These are phyloP conservation scores for Salix brachista DNA, from an alignment of 345 rosid species.

Conservation along the genomic window DNA sequence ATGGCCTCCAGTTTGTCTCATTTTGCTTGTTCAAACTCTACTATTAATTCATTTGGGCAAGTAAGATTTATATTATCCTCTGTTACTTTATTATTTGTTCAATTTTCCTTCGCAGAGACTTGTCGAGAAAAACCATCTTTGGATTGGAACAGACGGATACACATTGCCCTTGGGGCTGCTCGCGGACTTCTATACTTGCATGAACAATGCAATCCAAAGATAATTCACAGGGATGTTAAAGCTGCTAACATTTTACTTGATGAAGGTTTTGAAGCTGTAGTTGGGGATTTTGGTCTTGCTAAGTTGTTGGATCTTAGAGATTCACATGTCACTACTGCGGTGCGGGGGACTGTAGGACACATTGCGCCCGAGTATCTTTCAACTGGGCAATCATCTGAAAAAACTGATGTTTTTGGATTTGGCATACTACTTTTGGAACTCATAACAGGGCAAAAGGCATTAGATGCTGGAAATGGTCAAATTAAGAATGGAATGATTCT, in stretches of 20 bases:
- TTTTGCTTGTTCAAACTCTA: too few relatives aligned
- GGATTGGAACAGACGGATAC: conserved; percentile 78
- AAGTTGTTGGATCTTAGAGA: conserved; percentile 78
- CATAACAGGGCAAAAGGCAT: conserved; percentile 83
- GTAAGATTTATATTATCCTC: too few relatives aligned
- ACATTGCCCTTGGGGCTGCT: conserved; percentile 74
- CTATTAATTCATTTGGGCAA: too few relatives aligned
- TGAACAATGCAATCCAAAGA: conserved; percentile 93
- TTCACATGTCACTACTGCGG: conserved; percentile 92
- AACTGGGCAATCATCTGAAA: conserved; percentile 94
- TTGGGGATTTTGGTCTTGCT: conserved; percentile 93
- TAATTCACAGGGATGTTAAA: conserved; percentile 92
- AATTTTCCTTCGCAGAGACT: conserved; percentile 35
- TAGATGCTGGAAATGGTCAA: conserved; percentile 81
- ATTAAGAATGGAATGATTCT: conserved; percentile 88
- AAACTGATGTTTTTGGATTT: conserved; percentile 91
- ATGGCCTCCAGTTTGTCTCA: too few relatives aligned
- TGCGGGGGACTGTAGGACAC: conserved; percentile 92
- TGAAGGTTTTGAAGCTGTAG: conserved; percentile 88
- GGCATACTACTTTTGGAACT: conserved; percentile 93
- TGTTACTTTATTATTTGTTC: neutral
- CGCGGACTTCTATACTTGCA: conserved; percentile 91
- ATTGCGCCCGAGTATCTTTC: conserved; percentile 97
- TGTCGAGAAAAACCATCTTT: conserved; percentile 59
- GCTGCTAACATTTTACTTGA: conserved; percentile 93